A percentile compares a stretch with the other conserved stretches of the same genome.
These are phyloP conservation scores for Alternaria triticina DNA, from an alignment of 2,329 filamentous ascomycete species.

Conservation along the genomic window DNA sequence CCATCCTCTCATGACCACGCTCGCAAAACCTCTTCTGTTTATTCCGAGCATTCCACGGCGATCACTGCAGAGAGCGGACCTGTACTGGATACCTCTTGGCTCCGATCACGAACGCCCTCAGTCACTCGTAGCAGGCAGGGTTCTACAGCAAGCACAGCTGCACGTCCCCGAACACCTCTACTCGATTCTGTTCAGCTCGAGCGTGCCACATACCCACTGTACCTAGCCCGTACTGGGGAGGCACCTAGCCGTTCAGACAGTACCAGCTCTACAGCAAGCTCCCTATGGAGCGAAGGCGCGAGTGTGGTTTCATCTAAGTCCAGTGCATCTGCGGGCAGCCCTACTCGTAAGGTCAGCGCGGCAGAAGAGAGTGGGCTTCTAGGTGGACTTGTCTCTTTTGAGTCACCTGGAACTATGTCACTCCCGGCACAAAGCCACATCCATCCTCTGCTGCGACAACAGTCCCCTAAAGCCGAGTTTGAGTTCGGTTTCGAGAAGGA, in stretches of 20 bases:
- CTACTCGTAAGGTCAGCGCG: constrained; percentile 16
- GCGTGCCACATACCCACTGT: constrained; percentile 5
- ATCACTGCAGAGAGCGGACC: constrained; percentile 21
- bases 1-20: constrained; percentile 5
- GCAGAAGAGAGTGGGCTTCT: constrained; percentile 36
- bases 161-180: constrained; percentile 29
- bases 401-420: constrained; percentile 12
- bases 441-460: constrained; percentile 12
- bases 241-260: constrained; percentile 37
- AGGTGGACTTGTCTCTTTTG: constrained; percentile 36
- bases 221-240: background rate
- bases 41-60: constrained; percentile 16
- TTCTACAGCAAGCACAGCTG: constrained; percentile 13
- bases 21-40: constrained; percentile 5
- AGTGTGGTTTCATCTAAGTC: constrained; percentile 40
- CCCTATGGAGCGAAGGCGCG: constrained; percentile 39
- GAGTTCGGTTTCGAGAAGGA: constrained; percentile 11
- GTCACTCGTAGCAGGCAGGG: constrained; percentile 15
- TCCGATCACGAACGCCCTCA: constrained; percentile 24
- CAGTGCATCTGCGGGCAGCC: constrained; percentile 25
- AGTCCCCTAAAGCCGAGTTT: constrained; percentile 8
- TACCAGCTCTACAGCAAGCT: constrained; percentile 31
- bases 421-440: constrained; percentile 15
- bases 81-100: constrained; percentile 27
- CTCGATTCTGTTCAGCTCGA: constrained; percentile 31